Evolutionary conservation across 1,139 yeast species (phyloP).

Genomic region (Kluyveromyces sp.): DNA sequence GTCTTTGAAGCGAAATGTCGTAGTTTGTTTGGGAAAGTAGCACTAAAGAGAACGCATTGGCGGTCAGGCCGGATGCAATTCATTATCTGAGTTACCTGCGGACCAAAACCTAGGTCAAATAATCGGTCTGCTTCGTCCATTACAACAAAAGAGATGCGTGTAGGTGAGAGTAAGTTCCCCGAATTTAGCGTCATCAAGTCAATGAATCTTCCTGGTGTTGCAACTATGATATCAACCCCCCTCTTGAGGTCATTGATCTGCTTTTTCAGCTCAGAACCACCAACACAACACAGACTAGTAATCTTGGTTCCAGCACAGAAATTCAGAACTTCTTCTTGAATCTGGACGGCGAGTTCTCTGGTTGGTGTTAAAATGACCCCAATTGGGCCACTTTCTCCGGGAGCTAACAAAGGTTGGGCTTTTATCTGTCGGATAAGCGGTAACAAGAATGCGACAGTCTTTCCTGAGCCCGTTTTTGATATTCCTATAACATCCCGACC

Average conservation of each 20-base stretch:
- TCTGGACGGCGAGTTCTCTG: conserved; percentile 85
- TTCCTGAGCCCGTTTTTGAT: conserved; percentile 96
- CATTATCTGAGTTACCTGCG: conserved; percentile 82
- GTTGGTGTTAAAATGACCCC: conserved; percentile 87
- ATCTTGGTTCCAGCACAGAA: conserved; percentile 48
- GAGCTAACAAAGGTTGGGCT: conserved; percentile 53
- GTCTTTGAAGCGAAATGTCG: conserved; percentile 65
- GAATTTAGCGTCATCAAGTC: conserved; percentile 80
- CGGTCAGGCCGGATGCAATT: conserved; percentile 75
- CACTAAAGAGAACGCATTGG: conserved; percentile 90
- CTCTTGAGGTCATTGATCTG: conserved; percentile 77
- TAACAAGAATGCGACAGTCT: conserved; percentile 78
- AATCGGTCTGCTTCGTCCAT: conserved; percentile 95
- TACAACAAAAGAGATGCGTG: conserved; percentile 70
- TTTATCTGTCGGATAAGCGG: conserved; percentile 80
- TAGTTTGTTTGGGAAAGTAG: conserved; percentile 83
- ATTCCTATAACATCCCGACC: conserved; percentile 90
- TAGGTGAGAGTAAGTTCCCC: conserved; percentile 68
- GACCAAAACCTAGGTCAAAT: conserved; percentile 97
- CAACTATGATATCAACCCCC: conserved; percentile 78
- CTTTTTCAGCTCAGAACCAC: conserved; percentile 81
- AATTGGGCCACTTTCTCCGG: conserved; percentile 61
- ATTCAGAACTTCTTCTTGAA: conserved; percentile 55
- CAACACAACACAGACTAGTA: conserved; percentile 76
- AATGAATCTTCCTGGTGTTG: conserved; percentile 93